Evolutionary conservation across 345 rosid species (phyloP), one percentile per base, ranked within the genome.

Genomic region (Rhizophora apiculata): DNA sequence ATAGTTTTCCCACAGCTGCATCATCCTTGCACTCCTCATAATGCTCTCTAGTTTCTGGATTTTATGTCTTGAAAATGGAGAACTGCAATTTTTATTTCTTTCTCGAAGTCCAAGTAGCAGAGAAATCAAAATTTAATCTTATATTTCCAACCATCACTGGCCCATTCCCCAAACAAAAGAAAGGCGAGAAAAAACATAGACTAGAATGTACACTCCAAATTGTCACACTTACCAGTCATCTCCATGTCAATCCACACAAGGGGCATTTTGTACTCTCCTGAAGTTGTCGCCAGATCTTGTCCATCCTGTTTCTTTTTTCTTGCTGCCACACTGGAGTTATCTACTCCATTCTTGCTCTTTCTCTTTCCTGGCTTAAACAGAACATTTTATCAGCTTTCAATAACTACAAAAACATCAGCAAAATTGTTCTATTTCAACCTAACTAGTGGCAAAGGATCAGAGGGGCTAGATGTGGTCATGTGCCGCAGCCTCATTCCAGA

Each of bases 161-260:
- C 46, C 46, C 15, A 9, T 39, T 9, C 16, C 46, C 16, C 15
- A 39, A 39, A 39, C 4, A 39, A 39, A 39, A 39, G 15, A 39
- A 10, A 39, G 10, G 15, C 13, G 11, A 39, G 4, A 3, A 43
- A 43, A 2, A 13, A 3, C 5, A 43, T 7, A 34, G 1, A 43
- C 19, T 43, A 43, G 49, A 43, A 43, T 43, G 18, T 3, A 43
- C 18, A 13, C 49, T 13, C 49, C 55, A 27, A 29, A 53, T 24
- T 22, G 15, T 37, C 26, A 60, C 5, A 53, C 59, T 70, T 70
- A 94, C 98, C 98, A 71, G 98, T 89, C 97, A 89, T 94, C 74
- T 91, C 98, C 81, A 91, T 68, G 85, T 91, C 98, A 73, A 91
- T 88, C 96, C 98, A 91, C 58, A 91, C 97, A 73, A 91, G 97